A percentile compares a stretch with the other conserved stretches of the same genome.
These are phyloP conservation scores for Chytriomyces sp. DNA, from an alignment of 192 early-diverging fungal species.

Conservation along the genomic window DNA sequence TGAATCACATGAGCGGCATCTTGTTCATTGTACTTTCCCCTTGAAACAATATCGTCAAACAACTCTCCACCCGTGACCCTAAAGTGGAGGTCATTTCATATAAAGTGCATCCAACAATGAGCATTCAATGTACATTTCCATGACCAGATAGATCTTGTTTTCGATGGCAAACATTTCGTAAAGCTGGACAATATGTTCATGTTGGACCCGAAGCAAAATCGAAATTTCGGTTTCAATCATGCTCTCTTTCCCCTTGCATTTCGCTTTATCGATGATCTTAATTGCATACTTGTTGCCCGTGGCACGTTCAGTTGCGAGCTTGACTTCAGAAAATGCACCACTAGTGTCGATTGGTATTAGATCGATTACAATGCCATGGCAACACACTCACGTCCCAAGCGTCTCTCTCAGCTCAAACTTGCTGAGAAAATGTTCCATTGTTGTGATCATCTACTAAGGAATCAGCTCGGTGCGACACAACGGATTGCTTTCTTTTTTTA, in stretches of 20 bases:
- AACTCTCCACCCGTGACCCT: slow-evolving; percentile 86
- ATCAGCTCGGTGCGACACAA: too few relatives aligned
- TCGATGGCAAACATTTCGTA: slow-evolving; percentile 54
- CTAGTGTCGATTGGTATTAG: not conserved
- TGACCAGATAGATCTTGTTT: slow-evolving; percentile 55
- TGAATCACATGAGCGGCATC: slow-evolving; percentile 81
- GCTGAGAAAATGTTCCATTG: slow-evolving; percentile 19
- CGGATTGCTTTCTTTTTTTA: too few relatives aligned
- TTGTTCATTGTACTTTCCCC: slow-evolving; percentile 68
- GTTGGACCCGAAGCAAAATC: slow-evolving; percentile 67
- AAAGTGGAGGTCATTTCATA: not conserved
- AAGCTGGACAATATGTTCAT: slow-evolving; percentile 60
- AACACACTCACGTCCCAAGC: slow-evolving; percentile 20
- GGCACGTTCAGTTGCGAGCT: slow-evolving; percentile 62
- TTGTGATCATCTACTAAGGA: slow-evolving; percentile 22
- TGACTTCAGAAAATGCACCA: slow-evolving; percentile 40
- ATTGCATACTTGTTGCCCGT: slow-evolving; percentile 70
- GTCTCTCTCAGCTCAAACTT: slow-evolving; percentile 19
- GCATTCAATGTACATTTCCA: slow-evolving; percentile 53
- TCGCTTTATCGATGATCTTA: slow-evolving; percentile 75
- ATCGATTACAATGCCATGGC: not conserved
- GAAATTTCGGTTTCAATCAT: slow-evolving; percentile 72
- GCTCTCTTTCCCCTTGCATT: slow-evolving; percentile 61
- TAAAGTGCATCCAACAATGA: not conserved
- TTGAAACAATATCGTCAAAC: slow-evolving; percentile 79